phyloP scores from a whole-genome alignment of 23 red algal species.

The Pyropia yezoensis region DNA sequence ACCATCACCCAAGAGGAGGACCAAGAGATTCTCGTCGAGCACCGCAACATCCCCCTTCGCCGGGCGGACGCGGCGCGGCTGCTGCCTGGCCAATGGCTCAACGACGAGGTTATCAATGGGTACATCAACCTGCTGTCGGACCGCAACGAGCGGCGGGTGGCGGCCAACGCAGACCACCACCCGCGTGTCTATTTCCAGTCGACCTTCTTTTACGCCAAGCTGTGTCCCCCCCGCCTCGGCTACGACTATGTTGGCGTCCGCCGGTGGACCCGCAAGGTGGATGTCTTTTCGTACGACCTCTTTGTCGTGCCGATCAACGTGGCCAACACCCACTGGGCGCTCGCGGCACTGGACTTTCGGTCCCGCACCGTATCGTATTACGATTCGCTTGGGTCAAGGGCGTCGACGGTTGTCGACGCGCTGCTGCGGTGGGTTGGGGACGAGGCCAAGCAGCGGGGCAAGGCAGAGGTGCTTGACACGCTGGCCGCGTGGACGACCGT shows the following conservation, averaged over 20 bases:
- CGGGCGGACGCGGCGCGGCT: slow-evolving; percentile 45
- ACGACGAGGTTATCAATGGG: slow-evolving; percentile 88
- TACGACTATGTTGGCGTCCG: slow-evolving; percentile 80
- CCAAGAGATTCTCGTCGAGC: slow-evolving; percentile 26
- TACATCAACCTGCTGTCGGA: slow-evolving; percentile 63
- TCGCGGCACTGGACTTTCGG: slow-evolving; percentile 66
- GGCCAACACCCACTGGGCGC: slow-evolving; percentile 78
- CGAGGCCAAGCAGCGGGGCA: slow-evolving; percentile 36
- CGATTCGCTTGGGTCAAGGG: slow-evolving; percentile 64
- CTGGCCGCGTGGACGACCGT: slow-evolving; percentile 20
- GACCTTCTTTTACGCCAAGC: slow-evolving; percentile 81
- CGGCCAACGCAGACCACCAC: slow-evolving; percentile 2
- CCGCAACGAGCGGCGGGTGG: slow-evolving; percentile 13
- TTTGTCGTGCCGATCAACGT: slow-evolving; percentile 92
- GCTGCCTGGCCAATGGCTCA: slow-evolving; percentile 79
- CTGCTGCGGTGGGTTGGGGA: slow-evolving; percentile 76
- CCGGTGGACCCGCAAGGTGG: slow-evolving; percentile 77
- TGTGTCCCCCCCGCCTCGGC: slow-evolving; percentile 27
- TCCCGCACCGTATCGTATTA: slow-evolving; percentile 39
- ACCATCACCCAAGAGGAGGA: not conserved
- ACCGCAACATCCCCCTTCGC: slow-evolving; percentile 12
- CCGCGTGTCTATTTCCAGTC: slow-evolving; percentile 40
- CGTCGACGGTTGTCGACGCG: slow-evolving; percentile 36
- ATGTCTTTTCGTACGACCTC: slow-evolving; percentile 62
- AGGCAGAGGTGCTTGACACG: slow-evolving; percentile 17